These are phyloP conservation scores for Neofusicoccum kwambonambiense DNA, from an alignment of 2,329 filamentous ascomycete species.

Conservation along the genomic window DNA sequence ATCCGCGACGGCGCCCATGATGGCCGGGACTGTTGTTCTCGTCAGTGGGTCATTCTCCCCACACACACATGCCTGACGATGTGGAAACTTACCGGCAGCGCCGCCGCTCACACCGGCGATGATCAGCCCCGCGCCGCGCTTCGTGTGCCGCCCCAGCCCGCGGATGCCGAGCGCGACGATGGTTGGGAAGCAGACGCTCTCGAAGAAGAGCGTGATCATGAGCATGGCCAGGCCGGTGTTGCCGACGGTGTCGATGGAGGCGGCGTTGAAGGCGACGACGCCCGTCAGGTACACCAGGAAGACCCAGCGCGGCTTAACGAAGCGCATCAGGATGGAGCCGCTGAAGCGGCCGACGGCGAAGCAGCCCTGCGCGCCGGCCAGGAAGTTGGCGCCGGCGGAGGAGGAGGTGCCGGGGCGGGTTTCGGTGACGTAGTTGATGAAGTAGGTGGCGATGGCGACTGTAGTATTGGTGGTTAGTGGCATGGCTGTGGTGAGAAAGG, in stretches of 20 bases:
- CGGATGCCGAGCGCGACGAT: conserved; percentile 77
- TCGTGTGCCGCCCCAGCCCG: conserved; percentile 72
- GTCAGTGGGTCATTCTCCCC: conserved; percentile 27
- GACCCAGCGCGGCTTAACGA: conserved; percentile 65
- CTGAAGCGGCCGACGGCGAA: conserved; percentile 73
- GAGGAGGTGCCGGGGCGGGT: conserved; percentile 26
- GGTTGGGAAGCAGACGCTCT: conserved; percentile 79
- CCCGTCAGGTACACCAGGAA: conserved; percentile 66
- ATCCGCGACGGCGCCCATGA: conserved; percentile 69
- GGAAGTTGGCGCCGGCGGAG: conserved; percentile 62
- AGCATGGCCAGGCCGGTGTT: conserved; percentile 61
- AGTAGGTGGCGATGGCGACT: conserved; percentile 49
- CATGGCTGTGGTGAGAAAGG: background rate
- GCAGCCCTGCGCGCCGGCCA: conserved; percentile 70
- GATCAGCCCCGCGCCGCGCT: conserved; percentile 72
- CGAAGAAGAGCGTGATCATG: conserved; percentile 73
- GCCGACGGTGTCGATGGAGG: conserved; percentile 52
- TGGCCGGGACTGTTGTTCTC: conserved; percentile 57
- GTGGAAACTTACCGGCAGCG: conserved; percentile 43
- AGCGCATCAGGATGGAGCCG: conserved; percentile 66
- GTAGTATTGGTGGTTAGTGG: background rate
- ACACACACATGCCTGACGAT: too few relatives aligned
- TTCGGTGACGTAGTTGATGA: conserved; percentile 53
- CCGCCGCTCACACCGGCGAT: conserved; percentile 71
- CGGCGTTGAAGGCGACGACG: conserved; percentile 60